Evolutionary conservation across 1,139 yeast genomes (phyloP).

Genomic region (Yamadazyma buinensis): DNA sequence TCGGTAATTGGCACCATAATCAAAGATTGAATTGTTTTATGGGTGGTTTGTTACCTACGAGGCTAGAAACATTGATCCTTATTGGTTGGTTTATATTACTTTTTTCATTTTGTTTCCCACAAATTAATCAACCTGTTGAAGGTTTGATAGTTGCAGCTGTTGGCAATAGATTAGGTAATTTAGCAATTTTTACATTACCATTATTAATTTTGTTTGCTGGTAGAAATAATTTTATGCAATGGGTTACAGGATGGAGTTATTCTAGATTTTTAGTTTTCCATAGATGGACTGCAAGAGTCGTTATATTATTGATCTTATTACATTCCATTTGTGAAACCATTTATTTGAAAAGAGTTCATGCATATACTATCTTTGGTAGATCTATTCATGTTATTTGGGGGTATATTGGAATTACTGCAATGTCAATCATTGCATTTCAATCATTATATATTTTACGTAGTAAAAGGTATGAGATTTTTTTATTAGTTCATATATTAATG

Average conservation of each 20-base stretch:
- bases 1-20: constrained; percentile 19
- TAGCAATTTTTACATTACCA: constrained; percentile 22
- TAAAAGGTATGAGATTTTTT: constrained; percentile 36
- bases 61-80: constrained; percentile 25
- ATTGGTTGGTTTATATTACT: constrained; percentile 37
- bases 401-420: constrained; percentile 23
- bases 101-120: constrained; percentile 32
- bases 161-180: constrained; percentile 30
- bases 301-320: constrained; percentile 19
- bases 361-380: constrained; percentile 47
- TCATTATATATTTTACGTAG: constrained; percentile 28
- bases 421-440: constrained; percentile 26
- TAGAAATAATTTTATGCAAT: constrained; percentile 28
- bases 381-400: constrained; percentile 28
- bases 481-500: constrained; percentile 32
- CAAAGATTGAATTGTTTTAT: not conserved
- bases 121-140: constrained; percentile 12
- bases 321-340: constrained; percentile 39
- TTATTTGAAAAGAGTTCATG: constrained; percentile 19
- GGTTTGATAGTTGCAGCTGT: constrained; percentile 20
- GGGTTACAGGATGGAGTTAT: constrained; percentile 28
- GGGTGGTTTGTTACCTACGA: constrained; percentile 23
- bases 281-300: constrained; percentile 27
- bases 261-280: constrained; percentile 27
- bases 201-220: constrained; percentile 28